Base-by-base conservation (phyloP, 257 asterid genomes). In the Eustoma russellianum region DNA sequence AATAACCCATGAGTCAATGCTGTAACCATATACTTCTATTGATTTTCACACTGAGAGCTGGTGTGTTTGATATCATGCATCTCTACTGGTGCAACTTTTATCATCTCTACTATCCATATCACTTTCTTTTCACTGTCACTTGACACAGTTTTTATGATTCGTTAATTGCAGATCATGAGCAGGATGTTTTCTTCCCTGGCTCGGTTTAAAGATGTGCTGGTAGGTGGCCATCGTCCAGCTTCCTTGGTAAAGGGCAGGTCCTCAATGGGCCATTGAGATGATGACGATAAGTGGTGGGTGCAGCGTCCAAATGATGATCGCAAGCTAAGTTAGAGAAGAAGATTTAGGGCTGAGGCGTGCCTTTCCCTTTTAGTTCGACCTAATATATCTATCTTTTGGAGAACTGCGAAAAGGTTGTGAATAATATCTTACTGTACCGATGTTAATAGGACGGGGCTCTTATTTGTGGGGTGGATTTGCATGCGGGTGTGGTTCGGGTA, bases 141-240 rank as follows among this genome's bases (percentile, higher is more conserved):
- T 16, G 5, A 24, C 13, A 9, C 6, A 7, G 14, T 19, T 43
- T 34, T 16, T 34, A 6, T 46, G 66, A 48, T 13, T 18, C 50
- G 8, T 38, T 17, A 12, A 7, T 43, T 45, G 44, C 82, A 83
- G 94, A 76, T 58, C 70, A 75, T 74, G 76, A 59, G 71, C 66
- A 55, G 76, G 79, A 49, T 78, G 60, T 48, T 83, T 16, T 77
- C 78, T 19, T 82, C 89, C 43, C 41, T 80, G 46, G 59, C 82
- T 56, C 82, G 86, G 57, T 62, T 83, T 57, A 83, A 80, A 76
- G 84, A 74, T 15, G 70, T 65, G 53, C 57, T 83, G 41, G 76
- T 78, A 50, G 86, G 84, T 57, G 84, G 79, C 59, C 71, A 74
- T 51, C 74, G 59, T 17, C 78, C 72, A 19, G 84, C 77, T 54